Conservation (phyloP, 768 basidiomycete species). For the Leccinellum albellum region DNA sequence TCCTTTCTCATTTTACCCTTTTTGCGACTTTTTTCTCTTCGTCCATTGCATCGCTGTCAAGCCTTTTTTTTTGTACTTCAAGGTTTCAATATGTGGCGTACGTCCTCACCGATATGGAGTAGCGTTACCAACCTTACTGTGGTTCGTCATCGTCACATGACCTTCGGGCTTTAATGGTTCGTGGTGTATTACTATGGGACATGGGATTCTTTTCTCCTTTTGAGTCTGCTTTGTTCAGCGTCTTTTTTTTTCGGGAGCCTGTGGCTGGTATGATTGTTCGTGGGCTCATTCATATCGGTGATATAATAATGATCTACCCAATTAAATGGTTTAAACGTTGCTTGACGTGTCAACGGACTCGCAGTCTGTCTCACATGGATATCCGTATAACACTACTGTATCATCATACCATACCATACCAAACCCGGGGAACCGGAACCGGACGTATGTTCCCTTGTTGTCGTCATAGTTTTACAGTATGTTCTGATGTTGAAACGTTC, state of each 20-base stretch:
- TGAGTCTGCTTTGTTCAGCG: background rate
- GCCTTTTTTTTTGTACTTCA: background rate
- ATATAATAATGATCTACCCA: background rate
- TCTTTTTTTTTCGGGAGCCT: background rate
- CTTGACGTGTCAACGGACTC: background rate
- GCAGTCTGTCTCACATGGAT: background rate
- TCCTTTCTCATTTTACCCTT: background rate
- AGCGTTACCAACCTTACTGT: background rate
- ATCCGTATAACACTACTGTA: background rate
- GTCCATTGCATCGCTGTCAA: background rate
- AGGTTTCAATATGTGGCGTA: background rate
- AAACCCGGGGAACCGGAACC: background rate
- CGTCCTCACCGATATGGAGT: background rate
- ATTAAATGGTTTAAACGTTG: background rate
- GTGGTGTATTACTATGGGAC: background rate
- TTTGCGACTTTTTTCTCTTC: background rate
- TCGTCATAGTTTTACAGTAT: background rate
- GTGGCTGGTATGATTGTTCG: background rate
- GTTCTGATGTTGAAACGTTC: background rate
- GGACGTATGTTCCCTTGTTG: background rate
- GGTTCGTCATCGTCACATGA: background rate
- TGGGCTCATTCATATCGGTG: background rate
- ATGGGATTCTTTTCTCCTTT: background rate
- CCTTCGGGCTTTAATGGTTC: background rate
- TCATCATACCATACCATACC: background rate